Evolutionary conservation across 768 basidiomycete species (phyloP).

Genomic region (Trametes cubensis): DNA sequence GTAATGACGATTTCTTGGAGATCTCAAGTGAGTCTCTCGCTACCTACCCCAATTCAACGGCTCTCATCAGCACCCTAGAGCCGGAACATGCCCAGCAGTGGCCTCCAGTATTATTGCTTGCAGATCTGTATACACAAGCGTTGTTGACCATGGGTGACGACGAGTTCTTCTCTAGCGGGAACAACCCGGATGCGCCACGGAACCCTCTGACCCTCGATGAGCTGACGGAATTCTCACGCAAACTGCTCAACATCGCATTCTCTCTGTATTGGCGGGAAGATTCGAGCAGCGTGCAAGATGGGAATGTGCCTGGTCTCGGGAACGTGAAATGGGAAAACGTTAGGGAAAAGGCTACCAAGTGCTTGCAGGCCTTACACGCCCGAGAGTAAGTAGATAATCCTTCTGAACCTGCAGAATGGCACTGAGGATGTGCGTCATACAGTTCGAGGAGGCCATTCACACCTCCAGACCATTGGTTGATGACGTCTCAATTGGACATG

Average conservation of each 20-base stretch:
- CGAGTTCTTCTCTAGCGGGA: conserved; percentile 77
- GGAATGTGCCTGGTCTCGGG: conserved; percentile 44
- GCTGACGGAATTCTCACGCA: conserved; percentile 69
- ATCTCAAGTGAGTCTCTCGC: conserved; percentile 42
- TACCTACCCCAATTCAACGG: neutral
- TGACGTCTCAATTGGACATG: conserved; percentile 61
- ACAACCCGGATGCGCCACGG: conserved; percentile 40
- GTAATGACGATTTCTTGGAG: conserved; percentile 46
- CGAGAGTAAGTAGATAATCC: conserved; percentile 69
- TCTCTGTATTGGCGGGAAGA: conserved; percentile 71
- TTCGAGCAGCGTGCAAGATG: conserved; percentile 42
- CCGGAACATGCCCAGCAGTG: conserved; percentile 51
- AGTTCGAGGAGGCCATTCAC: conserved; percentile 88
- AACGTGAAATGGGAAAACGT: conserved; percentile 65
- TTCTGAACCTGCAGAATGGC: neutral
- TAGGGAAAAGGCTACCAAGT: conserved; percentile 73
- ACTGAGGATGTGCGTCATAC: conserved; percentile 6
- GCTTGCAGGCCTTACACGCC: conserved; percentile 81
- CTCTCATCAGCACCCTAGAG: conserved; percentile 38
- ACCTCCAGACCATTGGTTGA: conserved; percentile 83
- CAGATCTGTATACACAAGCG: conserved; percentile 80
- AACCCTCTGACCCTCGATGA: conserved; percentile 88
- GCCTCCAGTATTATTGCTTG: conserved; percentile 75
- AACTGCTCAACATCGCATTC: conserved; percentile 84
- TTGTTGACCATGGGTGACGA: conserved; percentile 94